phyloP scores from a whole-genome alignment of 805 yeast species.

The Yamadazyma tumulicola region DNA sequence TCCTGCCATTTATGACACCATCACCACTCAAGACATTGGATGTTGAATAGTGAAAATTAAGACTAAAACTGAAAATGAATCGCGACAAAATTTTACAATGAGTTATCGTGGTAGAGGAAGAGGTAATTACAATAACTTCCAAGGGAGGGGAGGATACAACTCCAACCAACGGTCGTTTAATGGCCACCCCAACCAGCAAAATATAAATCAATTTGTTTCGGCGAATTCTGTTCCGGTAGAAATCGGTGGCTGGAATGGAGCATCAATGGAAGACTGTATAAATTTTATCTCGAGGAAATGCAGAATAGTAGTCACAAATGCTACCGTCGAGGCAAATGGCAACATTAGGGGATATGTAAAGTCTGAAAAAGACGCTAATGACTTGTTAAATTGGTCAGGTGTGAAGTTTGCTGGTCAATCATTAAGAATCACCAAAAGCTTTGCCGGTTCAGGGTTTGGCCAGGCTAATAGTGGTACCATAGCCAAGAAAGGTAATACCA shows the following conservation, averaged over 20 bases:
- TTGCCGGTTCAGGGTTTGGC: constrained; percentile 6
- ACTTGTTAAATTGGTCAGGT: constrained; percentile 64
- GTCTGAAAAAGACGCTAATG: constrained; percentile 52
- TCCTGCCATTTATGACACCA: too few species aligned
- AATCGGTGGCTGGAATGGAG: constrained; percentile 80
- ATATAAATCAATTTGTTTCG: constrained; percentile 24
- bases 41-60: too few species aligned
- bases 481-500: constrained; percentile 33
- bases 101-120: constrained; percentile 39
- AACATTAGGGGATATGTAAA: constrained; percentile 59
- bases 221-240: constrained; percentile 50
- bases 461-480: background rate
- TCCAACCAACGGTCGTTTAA: constrained; percentile 11
- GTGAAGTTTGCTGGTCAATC: constrained; percentile 74
- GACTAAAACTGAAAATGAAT: too few species aligned
- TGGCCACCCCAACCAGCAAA: constrained; percentile 17
- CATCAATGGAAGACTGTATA: constrained; percentile 62
- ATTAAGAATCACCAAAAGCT: constrained; percentile 48
- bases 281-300: constrained; percentile 69
- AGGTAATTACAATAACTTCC: constrained; percentile 16
- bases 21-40: too few species aligned
- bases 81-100: constrained; percentile 17
- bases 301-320: constrained; percentile 50
- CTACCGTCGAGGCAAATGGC: constrained; percentile 49
- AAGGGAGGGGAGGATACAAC: constrained; percentile 10